Evolutionary conservation across 257 asterid species (phyloP), one percentile per base, ranked within the genome.

Genomic region (Sherardia arvensis): DNA sequence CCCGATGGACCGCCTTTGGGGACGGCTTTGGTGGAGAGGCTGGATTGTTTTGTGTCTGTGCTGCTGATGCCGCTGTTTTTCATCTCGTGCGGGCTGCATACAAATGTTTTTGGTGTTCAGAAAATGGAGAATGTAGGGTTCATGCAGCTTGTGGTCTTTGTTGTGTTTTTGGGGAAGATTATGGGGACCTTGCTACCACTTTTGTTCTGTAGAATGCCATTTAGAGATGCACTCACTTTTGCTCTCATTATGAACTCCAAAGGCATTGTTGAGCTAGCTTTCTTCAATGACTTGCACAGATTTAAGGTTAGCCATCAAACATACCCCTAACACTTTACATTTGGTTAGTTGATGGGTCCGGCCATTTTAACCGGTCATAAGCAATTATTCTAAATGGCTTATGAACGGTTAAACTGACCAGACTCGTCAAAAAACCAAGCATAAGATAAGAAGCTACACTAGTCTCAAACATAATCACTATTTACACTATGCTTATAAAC

Each of bases 1-100:
- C 94, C 94, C 0, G 88, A 81, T 66, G 90, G 94, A 29, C 91
- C 88, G 7, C 90, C 90, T 7, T 53, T 86, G 10, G 88, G 91
- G 22, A 81, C 85, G 20, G 82, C 86, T 5, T 51, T 86, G 65
- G 88, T 78, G 45, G 86, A 86, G 66, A 81, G 76, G 58, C 86
- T 86, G 7, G 94, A 86, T 72, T 78, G 82, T 75, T 83, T 85
- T 25, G 83, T 83, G 56, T 76, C 86, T 4, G 65, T 68, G n/a
- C 53, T 80, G 67, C 76, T 83, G 26, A 59, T 86, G 82, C 91
- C 94, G 3, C 74, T 79, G 29, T 81, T 79, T 70, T 83, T 86
- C 70, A 53, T 79, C 20, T 73, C 73, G 11, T 80, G 86, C 66
- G 94, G 94, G 20, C 61, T 86, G 73, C 73, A 76, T 38, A 78